Base-by-base conservation (phyloP, 345 rosid genomes). In the Carallia brachiata region DNA sequence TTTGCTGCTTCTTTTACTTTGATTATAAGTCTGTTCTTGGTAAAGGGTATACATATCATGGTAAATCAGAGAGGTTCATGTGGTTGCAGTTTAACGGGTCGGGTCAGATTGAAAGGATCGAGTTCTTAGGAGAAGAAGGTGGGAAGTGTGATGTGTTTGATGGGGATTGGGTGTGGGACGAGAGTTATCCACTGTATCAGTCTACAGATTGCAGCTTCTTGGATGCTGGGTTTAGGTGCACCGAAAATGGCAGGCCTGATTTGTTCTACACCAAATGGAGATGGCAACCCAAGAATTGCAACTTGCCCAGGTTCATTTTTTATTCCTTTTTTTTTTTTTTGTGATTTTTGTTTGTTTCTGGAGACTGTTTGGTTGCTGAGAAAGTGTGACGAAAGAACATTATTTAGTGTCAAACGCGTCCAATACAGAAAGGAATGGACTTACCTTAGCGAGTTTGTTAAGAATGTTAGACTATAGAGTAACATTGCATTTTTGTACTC, bases 161-260 rank as follows among this genome's bases (percentile, higher is more conserved):
- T 37, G 97, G 97, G 39, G 87, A 79, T 37, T 95, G 99, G 99
- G 88, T 90, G 23, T 95, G 97, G 97, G 99, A 95, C 63, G 96
- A 92, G 30, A 77, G 64, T 2, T 92, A 92, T 70, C 99, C 99
- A 1, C 65, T 92, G 85, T 95, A 95, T 72, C 86, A 87, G 54
- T 86, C 96, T 50, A 85, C 80, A 84, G 93, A 87, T 79, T 95
- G 99, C 72, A 63, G 67, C 73, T 88, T 95, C 80, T 72, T 95
- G 72, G 99, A 95, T 70, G 83, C 81, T 17, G 97, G 99, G 2
- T 95, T 95, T 75, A 80, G 90, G 83, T 95, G 97, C 78, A 81
- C 73, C 53, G 97, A 95, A 73, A 87, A 88, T 75, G 99, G 99
- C 2, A 81, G 99, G 76, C 91, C 86, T 68, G 99, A 95, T 79